Conservation (phyloP, 768 basidiomycete genomes). For the Sarcodon sp. region DNA sequence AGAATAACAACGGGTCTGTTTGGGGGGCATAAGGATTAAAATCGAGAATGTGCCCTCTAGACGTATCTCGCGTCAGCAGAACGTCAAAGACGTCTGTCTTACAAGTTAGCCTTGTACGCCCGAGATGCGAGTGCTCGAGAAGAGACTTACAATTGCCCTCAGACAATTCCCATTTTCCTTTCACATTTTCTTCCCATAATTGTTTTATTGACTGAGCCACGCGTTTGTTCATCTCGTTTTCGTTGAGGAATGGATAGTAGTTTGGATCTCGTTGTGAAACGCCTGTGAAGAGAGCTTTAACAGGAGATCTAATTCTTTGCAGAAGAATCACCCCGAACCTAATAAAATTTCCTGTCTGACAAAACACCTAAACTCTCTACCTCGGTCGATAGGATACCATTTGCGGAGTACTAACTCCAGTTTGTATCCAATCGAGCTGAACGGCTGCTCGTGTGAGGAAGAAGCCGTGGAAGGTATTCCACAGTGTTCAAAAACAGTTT, state of each 20-base stretch:
- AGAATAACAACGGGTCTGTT: constrained; percentile 84
- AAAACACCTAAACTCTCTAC: constrained; percentile 86
- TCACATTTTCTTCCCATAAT: constrained; percentile 65
- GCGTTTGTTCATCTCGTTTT: constrained; percentile 34
- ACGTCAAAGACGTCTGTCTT: constrained; percentile 72
- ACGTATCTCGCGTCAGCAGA: constrained; percentile 71
- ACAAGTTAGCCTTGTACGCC: background rate
- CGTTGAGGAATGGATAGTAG: constrained; percentile 78
- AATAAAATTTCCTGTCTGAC: constrained; percentile 59
- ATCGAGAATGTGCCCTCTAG: constrained; percentile 73
- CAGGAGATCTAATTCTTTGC: background rate
- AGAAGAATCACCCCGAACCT: constrained; percentile 34
- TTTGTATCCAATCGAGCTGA: constrained; percentile 25
- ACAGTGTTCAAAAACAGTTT: constrained; percentile 60
- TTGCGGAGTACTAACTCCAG: constrained; percentile 83
- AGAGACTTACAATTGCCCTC: constrained; percentile 53
- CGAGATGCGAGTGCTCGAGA: background rate
- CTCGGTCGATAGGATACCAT: constrained; percentile 78
- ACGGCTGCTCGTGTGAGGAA: constrained; percentile 2
- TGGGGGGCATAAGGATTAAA: constrained; percentile 81
- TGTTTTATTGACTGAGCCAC: constrained; percentile 36
- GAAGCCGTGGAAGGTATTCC: constrained; percentile 3
- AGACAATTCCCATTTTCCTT: constrained; percentile 36
- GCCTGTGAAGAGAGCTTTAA: constrained; percentile 25
- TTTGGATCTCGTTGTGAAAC: constrained; percentile 84